phyloP scores from a whole-genome alignment of 768 basidiomycete genomes.

The Crucibulum laeve region DNA sequence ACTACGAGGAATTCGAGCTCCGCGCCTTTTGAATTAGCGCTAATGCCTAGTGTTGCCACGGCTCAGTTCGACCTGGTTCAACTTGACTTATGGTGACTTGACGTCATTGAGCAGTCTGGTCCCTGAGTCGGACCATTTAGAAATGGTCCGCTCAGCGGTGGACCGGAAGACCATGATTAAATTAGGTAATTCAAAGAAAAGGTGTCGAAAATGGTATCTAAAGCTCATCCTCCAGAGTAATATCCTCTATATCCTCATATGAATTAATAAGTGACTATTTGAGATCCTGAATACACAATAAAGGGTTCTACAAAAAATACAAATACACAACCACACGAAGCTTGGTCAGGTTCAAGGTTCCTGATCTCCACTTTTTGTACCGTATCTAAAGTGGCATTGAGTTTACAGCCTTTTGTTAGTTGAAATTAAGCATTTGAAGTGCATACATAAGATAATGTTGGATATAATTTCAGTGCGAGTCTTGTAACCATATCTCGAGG shows the following conservation, averaged over 20 bases:
- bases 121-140: not conserved
- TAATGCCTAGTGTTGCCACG: not conserved
- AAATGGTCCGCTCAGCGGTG: not conserved
- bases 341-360: not conserved
- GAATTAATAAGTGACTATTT: not conserved
- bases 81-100: not conserved
- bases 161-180: too few species aligned
- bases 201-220: too few species aligned
- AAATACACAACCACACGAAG: not conserved
- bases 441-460: not conserved
- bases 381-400: not conserved
- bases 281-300: too few species aligned
- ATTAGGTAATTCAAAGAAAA: too few species aligned
- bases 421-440: constrained; percentile 1
- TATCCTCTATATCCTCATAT: not conserved
- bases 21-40: too few species aligned
- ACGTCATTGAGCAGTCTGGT: not conserved
- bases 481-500: not conserved
- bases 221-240: too few species aligned
- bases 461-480: constrained; percentile 1
- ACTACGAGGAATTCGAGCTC: too few species aligned
- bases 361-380: not conserved
- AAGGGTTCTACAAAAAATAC: not conserved
- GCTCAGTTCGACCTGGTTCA: not conserved
- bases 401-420: not conserved